Percentiles rank a stretch among this genome's conserved stretches.
phyloP scores from a whole-genome alignment of 2,329 filamentous ascomycete genomes.

The Diaporthe destruens region DNA sequence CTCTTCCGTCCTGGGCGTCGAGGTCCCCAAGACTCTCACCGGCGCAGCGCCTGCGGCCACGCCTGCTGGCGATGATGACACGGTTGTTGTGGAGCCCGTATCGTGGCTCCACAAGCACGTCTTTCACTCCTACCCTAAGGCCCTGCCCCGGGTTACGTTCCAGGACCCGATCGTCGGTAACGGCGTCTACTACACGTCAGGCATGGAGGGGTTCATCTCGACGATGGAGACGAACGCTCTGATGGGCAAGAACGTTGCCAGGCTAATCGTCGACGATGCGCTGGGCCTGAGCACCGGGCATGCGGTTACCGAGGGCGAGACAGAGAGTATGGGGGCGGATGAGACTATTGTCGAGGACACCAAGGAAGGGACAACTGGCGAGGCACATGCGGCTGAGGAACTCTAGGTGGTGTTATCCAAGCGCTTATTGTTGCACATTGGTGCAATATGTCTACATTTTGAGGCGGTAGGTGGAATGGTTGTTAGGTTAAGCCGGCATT shows the following conservation, averaged over 20 bases:
- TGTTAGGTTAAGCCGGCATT: too few species aligned
- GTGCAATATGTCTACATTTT: too few species aligned
- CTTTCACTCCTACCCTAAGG: conserved; percentile 89
- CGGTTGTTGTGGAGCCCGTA: conserved; percentile 62
- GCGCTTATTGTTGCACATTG: background rate
- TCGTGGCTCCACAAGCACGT: conserved; percentile 83
- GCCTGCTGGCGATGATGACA: conserved; percentile 46
- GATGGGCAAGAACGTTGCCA: conserved; percentile 89
- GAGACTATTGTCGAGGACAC: conserved; percentile 15
- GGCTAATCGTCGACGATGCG: conserved; percentile 75
- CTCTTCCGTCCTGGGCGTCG: conserved; percentile 62
- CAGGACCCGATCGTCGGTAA: conserved; percentile 79
- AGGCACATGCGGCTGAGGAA: conserved; percentile 18
- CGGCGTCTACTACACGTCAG: conserved; percentile 78
- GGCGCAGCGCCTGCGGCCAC: conserved; percentile 37
- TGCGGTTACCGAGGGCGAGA: conserved; percentile 43
- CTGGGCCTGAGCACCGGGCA: conserved; percentile 45
- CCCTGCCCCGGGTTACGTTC: conserved; percentile 87
- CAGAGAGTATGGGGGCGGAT: conserved; percentile 14
- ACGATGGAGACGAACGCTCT: conserved; percentile 97
- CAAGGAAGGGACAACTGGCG: background rate
- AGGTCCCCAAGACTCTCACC: conserved; percentile 56
- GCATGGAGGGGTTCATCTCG: conserved; percentile 93
- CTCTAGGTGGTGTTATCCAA: background rate
- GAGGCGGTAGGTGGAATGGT: too few species aligned